phyloP scores from a whole-genome alignment of 805 yeast genomes.

The Yarrowia keelungensis region DNA sequence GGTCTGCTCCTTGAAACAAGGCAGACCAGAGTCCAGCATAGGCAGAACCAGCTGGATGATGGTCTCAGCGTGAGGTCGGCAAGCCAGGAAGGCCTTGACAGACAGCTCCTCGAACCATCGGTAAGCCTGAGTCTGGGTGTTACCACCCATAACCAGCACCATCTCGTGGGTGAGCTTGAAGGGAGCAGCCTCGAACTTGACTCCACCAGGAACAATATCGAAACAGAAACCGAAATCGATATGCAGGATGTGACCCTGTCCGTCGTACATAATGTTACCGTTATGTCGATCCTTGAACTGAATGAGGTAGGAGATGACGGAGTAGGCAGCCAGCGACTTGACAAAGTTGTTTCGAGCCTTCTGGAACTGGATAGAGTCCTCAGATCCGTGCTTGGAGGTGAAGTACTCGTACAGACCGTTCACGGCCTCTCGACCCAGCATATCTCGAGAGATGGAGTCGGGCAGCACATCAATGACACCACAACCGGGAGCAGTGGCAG shows the following conservation, averaged over 20 bases:
- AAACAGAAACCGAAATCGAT: constrained; percentile 98
- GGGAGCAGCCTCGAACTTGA: constrained; percentile 96
- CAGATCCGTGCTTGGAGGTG: constrained; percentile 93
- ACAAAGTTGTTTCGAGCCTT: constrained; percentile 90
- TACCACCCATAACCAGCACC: constrained; percentile 97
- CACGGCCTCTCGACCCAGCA: constrained; percentile 98
- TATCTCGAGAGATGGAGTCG: constrained; percentile 92
- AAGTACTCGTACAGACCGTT: constrained; percentile 94
- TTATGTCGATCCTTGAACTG: constrained; percentile 97
- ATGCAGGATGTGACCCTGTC: constrained; percentile 93
- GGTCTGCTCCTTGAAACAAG: constrained; percentile 87
- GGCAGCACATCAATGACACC: constrained; percentile 99
- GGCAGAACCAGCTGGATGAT: constrained; percentile 86
- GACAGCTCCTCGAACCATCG: constrained; percentile 94
- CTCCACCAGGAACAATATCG: constrained; percentile 99
- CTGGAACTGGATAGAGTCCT: constrained; percentile 86
- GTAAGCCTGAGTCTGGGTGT: constrained; percentile 81
- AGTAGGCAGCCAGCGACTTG: constrained; percentile 90
- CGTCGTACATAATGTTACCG: constrained; percentile 96
- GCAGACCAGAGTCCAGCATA: constrained; percentile 94
- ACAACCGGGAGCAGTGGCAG: constrained; percentile 99
- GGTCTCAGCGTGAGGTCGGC: constrained; percentile 85
- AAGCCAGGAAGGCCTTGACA: constrained; percentile 87
- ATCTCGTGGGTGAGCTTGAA: constrained; percentile 95
- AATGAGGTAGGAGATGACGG: constrained; percentile 84